Evolutionary conservation across 306 rosid species (phyloP).

Genomic region (Crataegus laevigata): DNA sequence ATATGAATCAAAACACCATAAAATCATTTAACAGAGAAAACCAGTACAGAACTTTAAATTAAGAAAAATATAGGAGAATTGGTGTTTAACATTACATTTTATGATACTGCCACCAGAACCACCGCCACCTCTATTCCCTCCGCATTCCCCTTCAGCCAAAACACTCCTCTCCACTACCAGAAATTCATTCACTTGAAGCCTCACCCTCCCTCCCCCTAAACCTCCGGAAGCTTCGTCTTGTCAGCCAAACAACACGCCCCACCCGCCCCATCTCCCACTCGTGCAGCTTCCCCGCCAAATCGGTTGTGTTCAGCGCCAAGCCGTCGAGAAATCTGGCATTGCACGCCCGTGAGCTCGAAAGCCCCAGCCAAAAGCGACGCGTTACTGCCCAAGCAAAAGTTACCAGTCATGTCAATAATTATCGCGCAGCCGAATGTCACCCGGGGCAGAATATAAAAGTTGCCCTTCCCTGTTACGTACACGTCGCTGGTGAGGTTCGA

Average conservation of each 20-base stretch:
- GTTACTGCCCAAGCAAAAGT: conserved; percentile 66
- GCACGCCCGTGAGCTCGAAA: conserved; percentile 57
- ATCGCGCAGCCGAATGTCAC: conserved; percentile 66
- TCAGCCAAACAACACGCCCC: conserved; percentile 87
- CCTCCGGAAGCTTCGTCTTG: conserved; percentile 78
- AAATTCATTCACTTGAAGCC: conserved; percentile 24
- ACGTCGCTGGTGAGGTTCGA: conserved; percentile 83
- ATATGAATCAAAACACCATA: neutral
- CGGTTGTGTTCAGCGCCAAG: conserved; percentile 76
- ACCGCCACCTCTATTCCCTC: conserved; percentile 86
- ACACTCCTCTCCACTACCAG: conserved; percentile 67
- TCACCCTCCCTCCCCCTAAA: conserved; percentile 75
- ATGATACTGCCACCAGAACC: conserved; percentile 96
- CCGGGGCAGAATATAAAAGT: conserved; percentile 83
- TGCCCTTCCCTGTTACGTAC: conserved; percentile 94
- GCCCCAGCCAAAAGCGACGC: conserved; percentile 74
- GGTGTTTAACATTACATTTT: conserved; percentile 56
- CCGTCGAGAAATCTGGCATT: conserved; percentile 64
- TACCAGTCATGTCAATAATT: conserved; percentile 74
- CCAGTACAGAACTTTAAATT: neutral
- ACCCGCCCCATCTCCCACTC: conserved; percentile 85
- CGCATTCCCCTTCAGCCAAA: conserved; percentile 84
- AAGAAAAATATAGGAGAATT: conserved; percentile 4
- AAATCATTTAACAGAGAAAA: neutral
- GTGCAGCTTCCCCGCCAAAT: conserved; percentile 84